Evolutionary conservation across 2,329 filamentous ascomycete species (phyloP).

Genomic region (Clonostachys rosea): DNA sequence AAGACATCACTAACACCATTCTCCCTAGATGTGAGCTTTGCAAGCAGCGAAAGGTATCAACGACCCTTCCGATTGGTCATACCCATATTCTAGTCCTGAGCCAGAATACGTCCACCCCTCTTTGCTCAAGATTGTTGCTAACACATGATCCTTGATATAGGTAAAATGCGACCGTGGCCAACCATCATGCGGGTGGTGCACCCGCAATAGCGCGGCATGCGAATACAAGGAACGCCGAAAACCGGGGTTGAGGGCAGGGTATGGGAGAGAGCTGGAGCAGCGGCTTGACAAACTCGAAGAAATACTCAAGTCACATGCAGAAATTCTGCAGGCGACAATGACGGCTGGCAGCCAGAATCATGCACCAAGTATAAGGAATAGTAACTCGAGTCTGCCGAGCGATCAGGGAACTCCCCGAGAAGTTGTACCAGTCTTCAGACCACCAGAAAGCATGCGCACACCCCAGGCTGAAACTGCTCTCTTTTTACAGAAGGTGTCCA

Average conservation of each 20-base stretch:
- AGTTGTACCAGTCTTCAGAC: constrained; percentile 37
- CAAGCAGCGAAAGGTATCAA: constrained; percentile 70
- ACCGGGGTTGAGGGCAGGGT: constrained; percentile 60
- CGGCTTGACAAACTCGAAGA: constrained; percentile 66
- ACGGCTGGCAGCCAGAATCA: constrained; percentile 19
- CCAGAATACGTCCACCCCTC: not conserved
- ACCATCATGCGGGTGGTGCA: constrained; percentile 67
- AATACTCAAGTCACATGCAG: constrained; percentile 60
- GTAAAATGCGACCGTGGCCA: constrained; percentile 74
- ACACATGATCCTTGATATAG: constrained; percentile 24
- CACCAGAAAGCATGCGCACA: constrained; percentile 43
- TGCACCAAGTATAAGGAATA: constrained; percentile 39
- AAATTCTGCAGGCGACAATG: constrained; percentile 58
- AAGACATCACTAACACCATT: constrained; percentile 25
- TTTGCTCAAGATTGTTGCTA: not conserved
- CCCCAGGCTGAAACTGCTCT: constrained; percentile 53
- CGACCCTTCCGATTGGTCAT: not conserved
- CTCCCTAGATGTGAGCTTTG: constrained; percentile 65
- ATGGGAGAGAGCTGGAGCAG: constrained; percentile 69
- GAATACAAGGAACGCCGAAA: constrained; percentile 69
- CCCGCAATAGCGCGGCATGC: constrained; percentile 56
- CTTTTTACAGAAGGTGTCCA: constrained; percentile 57
- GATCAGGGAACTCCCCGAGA: constrained; percentile 54
- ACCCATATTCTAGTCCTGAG: too few species aligned
- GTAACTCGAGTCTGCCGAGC: constrained; percentile 45